Evolutionary conservation across 2,329 filamentous ascomycete genomes (phyloP).

Genomic region (Colletotrichum brevisporum): DNA sequence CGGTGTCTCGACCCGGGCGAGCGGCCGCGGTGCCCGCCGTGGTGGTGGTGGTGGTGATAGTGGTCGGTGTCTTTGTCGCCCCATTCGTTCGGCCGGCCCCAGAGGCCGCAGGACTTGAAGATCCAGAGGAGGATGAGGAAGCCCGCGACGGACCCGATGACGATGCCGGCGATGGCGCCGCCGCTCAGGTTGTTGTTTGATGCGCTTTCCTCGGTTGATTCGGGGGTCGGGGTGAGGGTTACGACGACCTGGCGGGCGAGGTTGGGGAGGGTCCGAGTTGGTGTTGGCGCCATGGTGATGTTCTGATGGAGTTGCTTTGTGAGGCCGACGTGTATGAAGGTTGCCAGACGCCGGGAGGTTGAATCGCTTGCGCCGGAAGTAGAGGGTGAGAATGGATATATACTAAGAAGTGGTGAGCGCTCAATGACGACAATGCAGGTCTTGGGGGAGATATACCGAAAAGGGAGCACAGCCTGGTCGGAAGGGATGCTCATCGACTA

Average conservation of each 20-base stretch:
- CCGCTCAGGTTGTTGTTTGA: slow-evolving; percentile 53
- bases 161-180: slow-evolving; percentile 66
- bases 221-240: slow-evolving; percentile 46
- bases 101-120: slow-evolving; percentile 56
- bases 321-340: background rate
- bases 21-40: slow-evolving; percentile 21
- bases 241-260: slow-evolving; percentile 46
- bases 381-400: slow-evolving; percentile 10
- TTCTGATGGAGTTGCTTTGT: background rate
- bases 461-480: slow-evolving; percentile 2
- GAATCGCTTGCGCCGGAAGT: background rate
- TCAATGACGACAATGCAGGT: slow-evolving; percentile 17
- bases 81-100: slow-evolving; percentile 29
- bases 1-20: slow-evolving; percentile 30
- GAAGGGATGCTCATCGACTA: background rate
- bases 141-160: slow-evolving; percentile 63
- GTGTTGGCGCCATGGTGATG: slow-evolving; percentile 30
- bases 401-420: slow-evolving; percentile 12
- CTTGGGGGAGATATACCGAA: background rate
- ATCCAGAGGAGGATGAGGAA: slow-evolving; percentile 63
- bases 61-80: no score
- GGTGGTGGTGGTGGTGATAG: slow-evolving; percentile 22
- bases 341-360: background rate
- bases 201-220: slow-evolving; percentile 40
- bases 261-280: slow-evolving; percentile 1